Evolutionary conservation across 2,329 filamentous ascomycete genomes (phyloP).

Genomic region (Colletotrichum sp.): DNA sequence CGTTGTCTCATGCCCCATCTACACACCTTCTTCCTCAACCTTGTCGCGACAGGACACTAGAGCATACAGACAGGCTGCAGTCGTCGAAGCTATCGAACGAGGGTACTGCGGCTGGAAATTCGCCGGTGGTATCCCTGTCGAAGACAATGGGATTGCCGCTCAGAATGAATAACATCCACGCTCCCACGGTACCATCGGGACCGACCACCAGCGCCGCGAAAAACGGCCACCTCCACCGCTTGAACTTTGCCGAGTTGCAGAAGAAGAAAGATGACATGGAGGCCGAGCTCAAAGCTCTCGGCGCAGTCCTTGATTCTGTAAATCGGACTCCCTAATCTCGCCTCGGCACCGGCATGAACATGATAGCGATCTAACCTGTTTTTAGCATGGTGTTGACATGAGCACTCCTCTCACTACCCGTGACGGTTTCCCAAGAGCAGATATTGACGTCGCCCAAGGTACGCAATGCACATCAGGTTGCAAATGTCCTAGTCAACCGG

Average conservation of each 20-base stretch:
- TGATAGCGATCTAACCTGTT: not conserved
- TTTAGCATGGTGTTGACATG: conserved; percentile 93
- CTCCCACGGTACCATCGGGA: conserved; percentile 72
- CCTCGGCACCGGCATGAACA: not conserved
- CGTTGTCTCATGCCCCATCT: not conserved
- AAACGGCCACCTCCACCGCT: conserved; percentile 66
- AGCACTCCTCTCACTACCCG: conserved; percentile 83
- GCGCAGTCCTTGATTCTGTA: conserved; percentile 88
- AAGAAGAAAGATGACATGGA: conserved; percentile 85
- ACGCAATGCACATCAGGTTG: not conserved
- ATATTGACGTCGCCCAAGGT: conserved; percentile 96
- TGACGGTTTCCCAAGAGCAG: conserved; percentile 90
- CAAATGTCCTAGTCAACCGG: not conserved
- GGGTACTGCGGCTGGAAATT: not conserved
- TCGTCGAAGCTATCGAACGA: not conserved
- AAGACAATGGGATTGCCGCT: conserved; percentile 24
- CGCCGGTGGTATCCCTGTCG: not conserved
- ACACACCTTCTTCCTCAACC: not conserved
- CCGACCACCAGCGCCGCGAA: conserved; percentile 66
- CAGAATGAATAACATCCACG: conserved; percentile 62
- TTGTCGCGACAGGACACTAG: not conserved
- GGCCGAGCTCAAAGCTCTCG: conserved; percentile 82
- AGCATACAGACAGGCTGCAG: not conserved
- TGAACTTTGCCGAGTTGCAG: conserved; percentile 81
- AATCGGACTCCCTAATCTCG: conserved; percentile 14